A percentile compares a stretch with the other conserved stretches of the same genome.
phyloP scores from a whole-genome alignment of 306 rosid species.

The Vigna unguiculata region DNA sequence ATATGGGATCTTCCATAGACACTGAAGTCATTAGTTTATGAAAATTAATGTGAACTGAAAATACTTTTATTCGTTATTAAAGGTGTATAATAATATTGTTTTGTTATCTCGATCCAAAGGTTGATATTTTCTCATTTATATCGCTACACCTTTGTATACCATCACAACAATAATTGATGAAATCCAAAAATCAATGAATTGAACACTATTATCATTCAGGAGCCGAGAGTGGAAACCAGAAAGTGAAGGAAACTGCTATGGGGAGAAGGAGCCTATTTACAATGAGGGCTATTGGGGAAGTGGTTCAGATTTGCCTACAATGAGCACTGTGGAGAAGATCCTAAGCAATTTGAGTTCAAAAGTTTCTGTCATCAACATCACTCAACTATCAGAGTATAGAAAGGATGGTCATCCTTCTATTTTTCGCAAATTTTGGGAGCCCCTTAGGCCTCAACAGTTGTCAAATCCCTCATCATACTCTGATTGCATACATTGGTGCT shows the following conservation, averaged over 20 bases:
- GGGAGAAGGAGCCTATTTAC: conserved; percentile 70
- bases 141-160: conserved; percentile 1
- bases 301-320: conserved; percentile 88
- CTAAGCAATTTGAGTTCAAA: conserved; percentile 66
- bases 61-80: background rate
- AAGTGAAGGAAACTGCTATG: conserved; percentile 85
- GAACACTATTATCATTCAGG: conserved; percentile 60
- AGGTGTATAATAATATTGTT: conserved; percentile 11
- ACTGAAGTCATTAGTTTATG: background rate
- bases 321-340: conserved; percentile 70
- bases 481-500: conserved; percentile 98
- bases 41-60: background rate
- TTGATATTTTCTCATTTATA: background rate
- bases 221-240: conserved; percentile 81
- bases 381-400: conserved; percentile 91
- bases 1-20: too few relatives aligned
- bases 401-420: conserved; percentile 96
- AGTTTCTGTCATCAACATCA: conserved; percentile 82
- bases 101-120: too few relatives aligned
- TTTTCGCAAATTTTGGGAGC: conserved; percentile 94
- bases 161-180: background rate
- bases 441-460: conserved; percentile 69
- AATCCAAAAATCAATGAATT: conserved; percentile 21
- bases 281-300: conserved; percentile 92
- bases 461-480: conserved; percentile 86